A percentile compares a stretch with the other conserved stretches of the same genome.
phyloP scores from a whole-genome alignment of 2,329 filamentous ascomycete genomes.

The Thielaviopsis musarum region DNA sequence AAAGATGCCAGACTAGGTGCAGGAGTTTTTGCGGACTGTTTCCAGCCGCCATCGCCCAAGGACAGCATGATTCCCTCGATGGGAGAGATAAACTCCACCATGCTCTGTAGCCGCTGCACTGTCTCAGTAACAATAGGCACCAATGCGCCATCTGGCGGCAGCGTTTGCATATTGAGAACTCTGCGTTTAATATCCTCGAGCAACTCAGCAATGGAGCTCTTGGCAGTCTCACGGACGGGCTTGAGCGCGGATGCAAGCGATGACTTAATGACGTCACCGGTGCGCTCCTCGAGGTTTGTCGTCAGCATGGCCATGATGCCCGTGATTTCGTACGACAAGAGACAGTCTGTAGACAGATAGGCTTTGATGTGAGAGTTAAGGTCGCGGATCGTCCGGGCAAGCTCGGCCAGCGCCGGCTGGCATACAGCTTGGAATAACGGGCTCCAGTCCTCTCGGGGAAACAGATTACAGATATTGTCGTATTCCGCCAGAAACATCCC shows the following conservation, averaged over 20 bases:
- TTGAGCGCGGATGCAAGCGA: conserved; percentile 73
- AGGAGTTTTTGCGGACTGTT: conserved; percentile 35
- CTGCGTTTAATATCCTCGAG: conserved; percentile 67
- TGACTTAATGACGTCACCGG: conserved; percentile 62
- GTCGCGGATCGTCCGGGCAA: conserved; percentile 72
- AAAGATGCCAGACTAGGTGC: conserved; percentile 55
- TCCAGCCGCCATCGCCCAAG: conserved; percentile 86
- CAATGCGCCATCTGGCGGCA: conserved; percentile 65
- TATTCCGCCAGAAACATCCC: conserved; percentile 78
- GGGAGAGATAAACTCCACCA: conserved; percentile 74
- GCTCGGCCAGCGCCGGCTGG: conserved; percentile 59
- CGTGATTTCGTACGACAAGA: conserved; percentile 85
- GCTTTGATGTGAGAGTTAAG: conserved; percentile 78
- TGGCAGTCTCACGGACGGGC: conserved; percentile 82
- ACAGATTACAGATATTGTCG: conserved; percentile 77
- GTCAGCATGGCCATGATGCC: conserved; percentile 74
- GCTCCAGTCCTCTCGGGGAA: conserved; percentile 71
- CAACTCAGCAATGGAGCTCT: conserved; percentile 65
- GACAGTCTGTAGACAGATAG: conserved; percentile 82
- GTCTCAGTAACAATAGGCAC: conserved; percentile 66
- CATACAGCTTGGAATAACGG: conserved; percentile 65
- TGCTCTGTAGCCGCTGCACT: conserved; percentile 70
- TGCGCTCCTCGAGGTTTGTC: conserved; percentile 61
- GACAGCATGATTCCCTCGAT: conserved; percentile 84
- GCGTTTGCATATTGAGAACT: conserved; percentile 43